Evolutionary conservation across 176 grass and related monocot species (phyloP).

Genomic region (Aegilops sharonensis): DNA sequence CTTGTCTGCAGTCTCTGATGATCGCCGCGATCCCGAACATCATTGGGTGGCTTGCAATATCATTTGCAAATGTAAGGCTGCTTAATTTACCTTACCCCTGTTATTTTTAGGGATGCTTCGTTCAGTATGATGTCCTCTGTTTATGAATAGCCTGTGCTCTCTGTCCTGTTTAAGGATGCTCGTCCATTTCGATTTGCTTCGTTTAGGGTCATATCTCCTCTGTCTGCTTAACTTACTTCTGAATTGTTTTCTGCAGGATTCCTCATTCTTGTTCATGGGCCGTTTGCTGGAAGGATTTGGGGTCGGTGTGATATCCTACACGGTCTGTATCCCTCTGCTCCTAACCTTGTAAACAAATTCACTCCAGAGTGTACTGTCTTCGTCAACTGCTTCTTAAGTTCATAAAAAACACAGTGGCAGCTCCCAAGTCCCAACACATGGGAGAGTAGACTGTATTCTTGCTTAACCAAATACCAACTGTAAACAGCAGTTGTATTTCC

Average conservation of each 20-base stretch:
- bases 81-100: not conserved
- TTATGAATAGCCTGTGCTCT: too few relatives aligned
- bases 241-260: slow-evolving; percentile 54
- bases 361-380: not conserved
- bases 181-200: too few relatives aligned
- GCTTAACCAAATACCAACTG: not conserved
- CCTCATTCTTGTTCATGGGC: slow-evolving; percentile 97
- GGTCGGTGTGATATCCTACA: slow-evolving; percentile 88
- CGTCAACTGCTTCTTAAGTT: not conserved
- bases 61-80: slow-evolving; percentile 77
- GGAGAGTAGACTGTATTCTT: not conserved
- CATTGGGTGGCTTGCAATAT: slow-evolving; percentile 94
- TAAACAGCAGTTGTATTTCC: not conserved
- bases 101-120: not conserved
- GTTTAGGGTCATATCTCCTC: too few relatives aligned
- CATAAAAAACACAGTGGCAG: not conserved
- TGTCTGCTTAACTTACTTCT: slow-evolving; percentile 1
- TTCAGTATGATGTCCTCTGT: too few relatives aligned
- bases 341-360: slow-evolving; percentile 5
- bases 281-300: slow-evolving; percentile 95
- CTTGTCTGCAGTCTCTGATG: slow-evolving; percentile 67
- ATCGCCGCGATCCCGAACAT: slow-evolving; percentile 96
- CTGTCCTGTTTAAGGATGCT: too few relatives aligned
- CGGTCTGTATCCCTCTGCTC: slow-evolving; percentile 29
- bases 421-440: not conserved